Evolutionary conservation across 305 asterid genomes (phyloP).

Genomic region (Withania somnifera): DNA sequence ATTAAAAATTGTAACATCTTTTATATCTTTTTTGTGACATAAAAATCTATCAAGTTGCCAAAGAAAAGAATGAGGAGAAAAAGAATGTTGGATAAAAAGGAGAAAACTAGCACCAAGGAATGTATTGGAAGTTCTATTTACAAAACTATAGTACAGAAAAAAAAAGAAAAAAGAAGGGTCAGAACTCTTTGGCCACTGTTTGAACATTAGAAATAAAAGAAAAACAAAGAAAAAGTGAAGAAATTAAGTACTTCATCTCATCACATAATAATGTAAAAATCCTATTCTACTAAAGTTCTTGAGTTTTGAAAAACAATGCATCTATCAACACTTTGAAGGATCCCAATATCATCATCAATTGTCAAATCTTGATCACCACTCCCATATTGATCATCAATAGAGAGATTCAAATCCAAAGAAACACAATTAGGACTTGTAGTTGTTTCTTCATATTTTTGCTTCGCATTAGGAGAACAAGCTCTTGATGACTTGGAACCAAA

Average conservation of each 20-base stretch:
- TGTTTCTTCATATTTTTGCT: slow-evolving; percentile 17
- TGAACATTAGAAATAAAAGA: not conserved
- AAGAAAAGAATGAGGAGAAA: not conserved
- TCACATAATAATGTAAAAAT: not conserved
- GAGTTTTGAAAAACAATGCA: slow-evolving; percentile 34
- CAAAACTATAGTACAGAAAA: not conserved
- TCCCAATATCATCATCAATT: slow-evolving; percentile 30
- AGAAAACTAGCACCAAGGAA: not conserved
- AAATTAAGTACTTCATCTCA: not conserved
- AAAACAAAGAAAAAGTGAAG: not conserved
- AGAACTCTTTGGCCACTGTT: not conserved
- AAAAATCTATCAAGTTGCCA: not conserved
- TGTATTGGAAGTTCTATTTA: not conserved
- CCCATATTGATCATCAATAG: slow-evolving; percentile 23
- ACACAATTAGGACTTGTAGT: slow-evolving; percentile 1
- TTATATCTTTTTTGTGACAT: not conserved
- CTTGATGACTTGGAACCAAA: slow-evolving; percentile 32
- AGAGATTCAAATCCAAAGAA: slow-evolving; percentile 62
- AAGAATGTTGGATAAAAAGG: not conserved
- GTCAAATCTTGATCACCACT: slow-evolving; percentile 1
- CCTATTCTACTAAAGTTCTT: slow-evolving; percentile 9
- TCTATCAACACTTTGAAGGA: slow-evolving; percentile 53
- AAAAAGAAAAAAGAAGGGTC: not conserved
- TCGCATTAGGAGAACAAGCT: slow-evolving; percentile 33
- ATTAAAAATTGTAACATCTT: too few species aligned